Base-by-base conservation (phyloP, 805 yeast species). In the Saccharomycopsis amapae region DNA sequence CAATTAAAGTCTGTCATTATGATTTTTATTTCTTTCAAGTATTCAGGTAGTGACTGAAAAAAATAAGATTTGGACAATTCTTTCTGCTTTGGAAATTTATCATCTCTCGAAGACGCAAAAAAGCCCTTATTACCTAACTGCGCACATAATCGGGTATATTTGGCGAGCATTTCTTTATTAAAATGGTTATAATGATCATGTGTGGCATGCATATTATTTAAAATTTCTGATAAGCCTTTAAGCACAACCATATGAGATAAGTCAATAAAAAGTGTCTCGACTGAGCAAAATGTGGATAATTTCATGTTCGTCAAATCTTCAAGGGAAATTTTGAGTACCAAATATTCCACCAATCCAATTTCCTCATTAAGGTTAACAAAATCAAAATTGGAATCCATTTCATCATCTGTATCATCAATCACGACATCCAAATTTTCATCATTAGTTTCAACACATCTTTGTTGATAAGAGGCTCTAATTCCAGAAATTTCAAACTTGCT, bases 21-120 rank as follows among this genome's bases (percentile, higher is more conserved):
- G 20, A 69, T 13, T 15, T 53, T 57, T 5, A 61, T 13, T 5
- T 51, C 55, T 32, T 59, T 59, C 22, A 70, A 59, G 60, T 65
- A 62, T 1, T 36, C 24, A 3, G 73, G 73, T 18, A 68, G 44
- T 5, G 60, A 54, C 10, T 50, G 44, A 56, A 69, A 53, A 46
- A 52, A 4, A 52, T 39, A 56, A 6, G 59, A 41, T 41, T 59
- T 63, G 3, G 62, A 58, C 17, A 61, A 39, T 30, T 30, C 17
- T 32, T 40, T 33, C 12, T 26, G 32, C 24, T 25, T 17, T 12
- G 40, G 43, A 5, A 24, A 32, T 38, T 31, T 32, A 15, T 33
- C 19, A 10, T 7, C 37, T 15, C 7, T 9, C 15, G n/a, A 33
- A 12, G 10, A 9, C 7, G 30, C 30, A n/a, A n/a, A n/a, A n/a